Conservation (phyloP, 1,139 yeast genomes). For the Hansenula sp. region DNA sequence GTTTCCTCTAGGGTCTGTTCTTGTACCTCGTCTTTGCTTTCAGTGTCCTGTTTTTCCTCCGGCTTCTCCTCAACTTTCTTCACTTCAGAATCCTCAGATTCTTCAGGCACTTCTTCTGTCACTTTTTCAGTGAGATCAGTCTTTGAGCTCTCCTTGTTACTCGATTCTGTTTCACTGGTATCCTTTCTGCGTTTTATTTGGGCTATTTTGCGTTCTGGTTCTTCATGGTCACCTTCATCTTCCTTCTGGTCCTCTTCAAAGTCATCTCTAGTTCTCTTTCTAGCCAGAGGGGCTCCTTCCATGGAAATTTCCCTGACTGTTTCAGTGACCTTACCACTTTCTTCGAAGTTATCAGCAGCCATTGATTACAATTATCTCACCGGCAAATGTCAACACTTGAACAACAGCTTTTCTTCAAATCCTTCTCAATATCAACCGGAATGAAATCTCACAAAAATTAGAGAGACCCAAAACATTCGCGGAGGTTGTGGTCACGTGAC, state of each 20-base stretch:
- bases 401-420: too few species aligned
- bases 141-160: neutral
- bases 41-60: neutral
- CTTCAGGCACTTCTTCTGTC: constrained; percentile 1
- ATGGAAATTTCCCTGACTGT: neutral
- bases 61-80: neutral
- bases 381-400: too few species aligned
- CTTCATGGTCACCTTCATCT: constrained; percentile 3
- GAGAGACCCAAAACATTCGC: too few species aligned
- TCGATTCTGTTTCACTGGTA: neutral
- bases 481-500: too few species aligned
- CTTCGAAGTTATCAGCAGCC: neutral
- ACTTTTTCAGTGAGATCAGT: neutral
- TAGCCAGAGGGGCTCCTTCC: constrained; percentile 5
- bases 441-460: too few species aligned
- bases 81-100: neutral
- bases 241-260: constrained; percentile 12
- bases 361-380: neutral
- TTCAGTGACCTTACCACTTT: neutral
- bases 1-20: constrained; percentile 7
- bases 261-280: constrained; percentile 25
- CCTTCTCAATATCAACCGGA: too few species aligned
- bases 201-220: constrained; percentile 15
- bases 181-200: constrained; percentile 17
- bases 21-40: constrained; percentile 4